A percentile compares a stretch with the other conserved stretches of the same genome.
These are phyloP conservation scores for Dipteronia sinensis DNA, from an alignment of 345 rosid genomes.

Conservation along the genomic window DNA sequence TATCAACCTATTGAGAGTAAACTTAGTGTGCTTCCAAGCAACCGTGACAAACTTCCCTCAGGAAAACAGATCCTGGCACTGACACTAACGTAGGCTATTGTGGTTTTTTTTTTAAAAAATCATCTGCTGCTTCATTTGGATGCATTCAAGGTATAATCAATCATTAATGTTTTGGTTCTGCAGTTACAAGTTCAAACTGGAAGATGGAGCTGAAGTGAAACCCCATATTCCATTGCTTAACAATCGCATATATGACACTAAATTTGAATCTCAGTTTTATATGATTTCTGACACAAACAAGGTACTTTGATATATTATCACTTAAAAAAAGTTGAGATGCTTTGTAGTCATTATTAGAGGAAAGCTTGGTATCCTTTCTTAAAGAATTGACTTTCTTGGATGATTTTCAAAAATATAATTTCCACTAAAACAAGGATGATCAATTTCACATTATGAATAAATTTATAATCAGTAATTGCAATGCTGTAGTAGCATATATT, in stretches of 20 bases:
- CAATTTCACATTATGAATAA: conserved; percentile 6
- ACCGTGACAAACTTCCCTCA: conserved; percentile 86
- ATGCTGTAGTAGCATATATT: neutral
- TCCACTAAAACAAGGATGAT: neutral
- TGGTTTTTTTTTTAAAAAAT: conserved; percentile 7
- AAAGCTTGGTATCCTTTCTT: neutral
- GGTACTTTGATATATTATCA: conserved; percentile 43
- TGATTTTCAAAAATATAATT: conserved; percentile 2
- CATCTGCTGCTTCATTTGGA: conserved; percentile 11
- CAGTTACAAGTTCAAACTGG: conserved; percentile 94
- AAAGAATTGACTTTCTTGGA: neutral
- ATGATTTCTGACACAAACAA: conserved; percentile 91
- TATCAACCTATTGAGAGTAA: conserved; percentile 80
- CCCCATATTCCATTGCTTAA: conserved; percentile 88
- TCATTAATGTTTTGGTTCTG: conserved; percentile 23
- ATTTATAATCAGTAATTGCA: neutral
- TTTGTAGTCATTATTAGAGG: conserved; percentile 1
- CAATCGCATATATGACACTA: conserved; percentile 93
- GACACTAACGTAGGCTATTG: conserved; percentile 70
- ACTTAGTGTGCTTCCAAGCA: conserved; percentile 64
- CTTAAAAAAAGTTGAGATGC: neutral
- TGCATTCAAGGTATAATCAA: conserved; percentile 19
- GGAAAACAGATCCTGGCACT: conserved; percentile 91
- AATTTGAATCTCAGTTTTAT: conserved; percentile 95
- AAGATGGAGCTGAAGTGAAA: conserved; percentile 86